A percentile compares a stretch with the other conserved stretches of the same genome.
Conservation (phyloP, 108 stramenopile genomes). For the Cylindrotheca fusiformis region DNA sequence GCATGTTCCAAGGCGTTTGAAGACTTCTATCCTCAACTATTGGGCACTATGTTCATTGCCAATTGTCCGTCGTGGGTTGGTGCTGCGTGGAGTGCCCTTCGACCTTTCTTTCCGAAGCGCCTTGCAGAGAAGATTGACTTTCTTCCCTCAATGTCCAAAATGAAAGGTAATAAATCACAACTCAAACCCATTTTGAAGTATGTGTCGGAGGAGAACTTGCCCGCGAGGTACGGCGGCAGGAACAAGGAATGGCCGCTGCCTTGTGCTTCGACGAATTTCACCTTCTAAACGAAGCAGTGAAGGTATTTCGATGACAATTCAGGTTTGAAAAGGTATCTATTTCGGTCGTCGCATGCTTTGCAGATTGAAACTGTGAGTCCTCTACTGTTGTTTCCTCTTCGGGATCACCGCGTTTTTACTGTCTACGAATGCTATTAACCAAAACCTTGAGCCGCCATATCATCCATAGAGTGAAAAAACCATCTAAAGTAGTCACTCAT, state of each 20-base stretch:
- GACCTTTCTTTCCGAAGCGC: constrained; percentile 20
- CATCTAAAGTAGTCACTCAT: too few species aligned
- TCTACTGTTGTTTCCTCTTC: too few species aligned
- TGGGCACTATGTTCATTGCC: constrained; percentile 16
- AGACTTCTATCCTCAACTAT: constrained; percentile 27
- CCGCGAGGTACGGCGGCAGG: constrained; percentile 15
- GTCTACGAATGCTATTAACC: too few species aligned
- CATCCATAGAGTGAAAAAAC: too few species aligned
- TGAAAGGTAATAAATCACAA: neutral
- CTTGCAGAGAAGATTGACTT: constrained; percentile 23
- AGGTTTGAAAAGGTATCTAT: too few species aligned
- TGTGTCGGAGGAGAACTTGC: constrained; percentile 25
- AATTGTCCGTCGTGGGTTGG: constrained; percentile 18
- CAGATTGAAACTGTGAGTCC: too few species aligned
- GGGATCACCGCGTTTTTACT: too few species aligned
- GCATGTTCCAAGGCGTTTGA: neutral
- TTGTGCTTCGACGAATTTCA: too few species aligned
- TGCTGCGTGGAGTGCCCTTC: constrained; percentile 8
- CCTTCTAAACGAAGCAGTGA: too few species aligned
- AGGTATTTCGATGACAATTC: too few species aligned
- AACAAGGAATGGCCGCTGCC: constrained; percentile 16
- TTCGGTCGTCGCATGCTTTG: too few species aligned
- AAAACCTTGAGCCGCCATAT: too few species aligned
- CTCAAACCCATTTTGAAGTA: constrained; percentile 7
- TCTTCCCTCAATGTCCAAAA: constrained; percentile 2